Evolutionary conservation across 1,139 yeast genomes (phyloP).

Genomic region (Yamadazyma sp.): DNA sequence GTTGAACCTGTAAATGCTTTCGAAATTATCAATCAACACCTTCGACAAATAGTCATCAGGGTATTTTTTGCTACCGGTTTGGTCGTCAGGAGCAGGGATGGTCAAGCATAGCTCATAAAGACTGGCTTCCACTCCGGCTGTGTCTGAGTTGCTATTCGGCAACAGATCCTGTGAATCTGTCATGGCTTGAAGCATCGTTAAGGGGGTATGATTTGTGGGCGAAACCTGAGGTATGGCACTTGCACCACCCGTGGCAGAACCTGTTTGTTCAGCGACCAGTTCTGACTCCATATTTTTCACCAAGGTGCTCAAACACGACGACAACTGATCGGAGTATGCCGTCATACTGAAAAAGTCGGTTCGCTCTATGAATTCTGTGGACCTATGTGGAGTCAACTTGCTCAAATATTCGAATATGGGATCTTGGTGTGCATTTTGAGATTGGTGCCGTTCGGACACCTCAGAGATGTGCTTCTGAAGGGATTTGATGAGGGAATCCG

Average conservation of each 20-base stretch:
- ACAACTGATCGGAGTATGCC: neutral
- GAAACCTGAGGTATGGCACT: too few relatives aligned
- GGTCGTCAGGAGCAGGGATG: conserved; percentile 8
- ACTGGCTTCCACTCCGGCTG: neutral
- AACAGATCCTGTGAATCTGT: too few relatives aligned
- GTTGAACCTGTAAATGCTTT: conserved; percentile 28
- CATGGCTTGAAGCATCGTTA: too few relatives aligned
- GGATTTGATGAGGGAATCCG: neutral
- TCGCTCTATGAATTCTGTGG: conserved; percentile 7
- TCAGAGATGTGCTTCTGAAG: neutral
- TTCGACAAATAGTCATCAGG: conserved; percentile 41
- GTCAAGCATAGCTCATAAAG: conserved; percentile 7
- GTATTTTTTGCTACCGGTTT: conserved; percentile 17
- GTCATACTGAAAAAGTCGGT: neutral
- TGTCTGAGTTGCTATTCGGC: neutral
- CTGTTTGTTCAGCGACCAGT: too few relatives aligned
- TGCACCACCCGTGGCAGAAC: too few relatives aligned
- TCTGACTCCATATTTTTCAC: conserved; percentile 2
- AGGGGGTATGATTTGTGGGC: too few relatives aligned
- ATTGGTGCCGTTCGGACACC: neutral
- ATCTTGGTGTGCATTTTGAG: conserved; percentile 7
- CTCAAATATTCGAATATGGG: conserved; percentile 32
- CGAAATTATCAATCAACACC: conserved; percentile 41
- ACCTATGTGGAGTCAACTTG: conserved; percentile 32
- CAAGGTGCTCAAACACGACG: neutral